Evolutionary conservation across 352 stramenopile species (phyloP), one percentile per base, ranked within the genome.

Genomic region (Pythium vanterpoolii): DNA sequence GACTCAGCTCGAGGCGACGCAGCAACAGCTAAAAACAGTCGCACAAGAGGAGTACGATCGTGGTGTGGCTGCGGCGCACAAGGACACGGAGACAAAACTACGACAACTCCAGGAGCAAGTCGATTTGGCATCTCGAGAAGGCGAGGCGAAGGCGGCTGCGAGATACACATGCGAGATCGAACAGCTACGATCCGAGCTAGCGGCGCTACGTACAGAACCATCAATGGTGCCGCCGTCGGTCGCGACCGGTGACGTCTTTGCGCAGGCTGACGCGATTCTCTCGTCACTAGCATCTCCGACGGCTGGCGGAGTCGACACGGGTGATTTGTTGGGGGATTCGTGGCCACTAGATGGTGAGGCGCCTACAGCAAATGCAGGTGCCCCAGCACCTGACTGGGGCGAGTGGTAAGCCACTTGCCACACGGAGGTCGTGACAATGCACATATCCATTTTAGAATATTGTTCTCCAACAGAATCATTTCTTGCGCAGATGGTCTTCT

Each of bases 351-450:
- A 79, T 30, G 68, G 54, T n/a, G 71, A 79, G 30, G 64, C 71
- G n/a, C 51, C 60, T 10, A 63, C 69, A 11, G 31, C 36, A 13
- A 24, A 31, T 33, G 46, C 27, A 16, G 53, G 54, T 16, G 58
- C 71, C 0, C 21, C 64, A 9, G 76, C 73, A 47, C 68, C 68
- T 39, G 79, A 89, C 53, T 89, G 79, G 79, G 79, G 79, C 24
- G 79, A 89, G 55, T 89, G 79, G 79, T 89, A 83, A 52, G 48
- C 6, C 18, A 39, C n/a, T 28, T 14, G 7, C 24, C 10, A 7
- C 21, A 2, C 27, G 40, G 6, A 21, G 19, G 48, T 28, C 4
- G 30, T 26, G 30, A 44, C 3, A 13, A 27, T 24, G 44, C n/a
- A n/a, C 21, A 18, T 51, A 51, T 38, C 44, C 24, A 51, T 16